Percentiles rank a stretch among this genome's conserved stretches.
These are phyloP conservation scores for Acanthamoeba sp. DNA, from an alignment of 208 protist species.

Conservation along the genomic window DNA sequence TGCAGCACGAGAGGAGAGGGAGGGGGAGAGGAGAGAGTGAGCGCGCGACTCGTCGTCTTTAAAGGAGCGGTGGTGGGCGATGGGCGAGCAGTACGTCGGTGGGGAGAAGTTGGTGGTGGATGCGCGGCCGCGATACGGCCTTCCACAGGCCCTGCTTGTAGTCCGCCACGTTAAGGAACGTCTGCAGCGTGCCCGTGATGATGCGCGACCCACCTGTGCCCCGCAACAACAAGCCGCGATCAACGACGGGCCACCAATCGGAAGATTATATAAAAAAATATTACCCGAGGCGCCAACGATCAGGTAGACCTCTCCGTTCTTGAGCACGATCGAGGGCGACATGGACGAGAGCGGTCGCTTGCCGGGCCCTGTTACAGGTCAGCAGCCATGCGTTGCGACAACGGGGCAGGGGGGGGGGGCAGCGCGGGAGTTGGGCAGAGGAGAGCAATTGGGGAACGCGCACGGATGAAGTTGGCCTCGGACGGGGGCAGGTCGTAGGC, in stretches of 20 bases:
- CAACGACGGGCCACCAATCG: too few species aligned
- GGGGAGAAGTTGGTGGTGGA: constrained; percentile 60
- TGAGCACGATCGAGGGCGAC: constrained; percentile 82
- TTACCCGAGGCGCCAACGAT: constrained; percentile 79
- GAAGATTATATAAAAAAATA: too few species aligned
- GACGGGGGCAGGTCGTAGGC: constrained; percentile 83
- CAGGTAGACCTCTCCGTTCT: constrained; percentile 67
- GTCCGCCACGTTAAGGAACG: constrained; percentile 49
- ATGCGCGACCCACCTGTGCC: constrained; percentile 76
- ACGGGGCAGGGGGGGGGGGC: too few species aligned
- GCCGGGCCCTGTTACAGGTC: constrained; percentile 78
- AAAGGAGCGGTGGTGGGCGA: neutral
- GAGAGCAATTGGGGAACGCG: too few species aligned
- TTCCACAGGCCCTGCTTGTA: neutral
- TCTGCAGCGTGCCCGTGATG: constrained; percentile 76
- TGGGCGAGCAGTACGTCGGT: neutral
- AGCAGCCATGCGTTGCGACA: too few species aligned
- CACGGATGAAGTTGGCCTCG: constrained; percentile 83
- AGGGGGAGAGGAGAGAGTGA: neutral
- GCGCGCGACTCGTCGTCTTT: neutral
- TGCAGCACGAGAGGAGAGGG: neutral
- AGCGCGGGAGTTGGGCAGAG: neutral
- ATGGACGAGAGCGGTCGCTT: constrained; percentile 87
- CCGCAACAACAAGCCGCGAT: too few species aligned
- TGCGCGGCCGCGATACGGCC: constrained; percentile 10